These are phyloP conservation scores for Metarhizium sp. DNA, from an alignment of 2,329 filamentous ascomycete species.

Conservation along the genomic window DNA sequence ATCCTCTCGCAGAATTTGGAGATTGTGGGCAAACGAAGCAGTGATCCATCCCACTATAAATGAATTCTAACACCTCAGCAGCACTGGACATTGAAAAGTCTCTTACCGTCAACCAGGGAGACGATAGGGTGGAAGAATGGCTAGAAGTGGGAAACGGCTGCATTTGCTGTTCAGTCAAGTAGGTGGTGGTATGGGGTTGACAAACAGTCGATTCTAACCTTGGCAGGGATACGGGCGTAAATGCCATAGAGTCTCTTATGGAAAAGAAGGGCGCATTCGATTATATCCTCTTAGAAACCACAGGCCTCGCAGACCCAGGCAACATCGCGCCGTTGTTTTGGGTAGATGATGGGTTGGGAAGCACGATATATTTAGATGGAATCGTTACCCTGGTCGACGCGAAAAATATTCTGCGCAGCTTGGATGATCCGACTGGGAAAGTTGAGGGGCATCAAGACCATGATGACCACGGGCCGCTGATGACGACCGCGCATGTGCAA, in stretches of 20 bases:
- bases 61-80: constrained; percentile 23
- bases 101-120: constrained; percentile 78
- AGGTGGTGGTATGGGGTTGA: constrained; percentile 12
- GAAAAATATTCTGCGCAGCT: constrained; percentile 75
- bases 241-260: constrained; percentile 93
- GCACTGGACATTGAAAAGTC: constrained; percentile 94
- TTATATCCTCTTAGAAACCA: constrained; percentile 95
- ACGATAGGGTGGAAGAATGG: constrained; percentile 83
- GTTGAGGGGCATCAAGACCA: constrained; percentile 42
- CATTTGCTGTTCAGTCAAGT: constrained; percentile 97
- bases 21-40: constrained; percentile 51
- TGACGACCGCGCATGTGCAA: constrained; percentile 91
- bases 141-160: constrained; percentile 94
- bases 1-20: constrained; percentile 56
- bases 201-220: neutral
- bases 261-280: constrained; percentile 89
- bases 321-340: constrained; percentile 95
- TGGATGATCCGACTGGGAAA: constrained; percentile 61
- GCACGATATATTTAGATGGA: constrained; percentile 91
- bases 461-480: constrained; percentile 51
- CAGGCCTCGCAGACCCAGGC: constrained; percentile 87
- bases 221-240: constrained; percentile 75
- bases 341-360: constrained; percentile 92
- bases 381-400: constrained; percentile 95
- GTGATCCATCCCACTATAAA: neutral